Evolutionary conservation across 805 yeast species (phyloP), one percentile per base, ranked within the genome.

Genomic region (Wickerhamomyces ciferrii): DNA sequence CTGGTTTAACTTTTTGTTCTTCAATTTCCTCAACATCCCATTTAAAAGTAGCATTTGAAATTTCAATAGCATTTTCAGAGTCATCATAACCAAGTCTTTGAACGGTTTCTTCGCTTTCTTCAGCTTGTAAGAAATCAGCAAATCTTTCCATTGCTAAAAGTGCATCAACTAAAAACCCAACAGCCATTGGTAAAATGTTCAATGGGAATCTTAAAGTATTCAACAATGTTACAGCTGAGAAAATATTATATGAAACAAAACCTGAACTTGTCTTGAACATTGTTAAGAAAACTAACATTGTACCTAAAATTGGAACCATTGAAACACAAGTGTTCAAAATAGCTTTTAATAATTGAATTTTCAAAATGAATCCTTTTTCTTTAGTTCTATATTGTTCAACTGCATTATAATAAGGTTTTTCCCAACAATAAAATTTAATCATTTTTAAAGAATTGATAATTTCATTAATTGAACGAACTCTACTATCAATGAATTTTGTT

Each of bases 391-490:
- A 70, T 13, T 70, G 72, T 15, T 78, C 58, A 32, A 91, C 75
- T 44, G 74, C 68, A 10, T 72, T 62, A 45, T 73, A 72, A 61
- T 88, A 91, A 1, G 97, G 90, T 29, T 72, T 72, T 66, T 91
- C 97, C 97, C 97, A 91, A 1, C 95, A 87, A 62, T 90, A 91
- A 62, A 77, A 86, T 68, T 91, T 91, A 63, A 91, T 87, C 69
- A 84, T 76, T 59, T 86, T 87, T 74, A 91, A 78, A 53, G 85
- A 81, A 58, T 77, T 81, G 52, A 91, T 70, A 25, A 89, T 78
- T 63, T 91, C 98, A 53, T 87, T 84, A 62, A 89, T 81, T 42
- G 79, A 72, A 41, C 80, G 74, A 20, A 91, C 88, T 58, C 98
- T 81, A 19, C 69, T 64, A 63, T 91, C 98, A 2, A 96, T 91